Base-by-base conservation (phyloP, 805 yeast species). In the Wickerhamia fluorescens region DNA sequence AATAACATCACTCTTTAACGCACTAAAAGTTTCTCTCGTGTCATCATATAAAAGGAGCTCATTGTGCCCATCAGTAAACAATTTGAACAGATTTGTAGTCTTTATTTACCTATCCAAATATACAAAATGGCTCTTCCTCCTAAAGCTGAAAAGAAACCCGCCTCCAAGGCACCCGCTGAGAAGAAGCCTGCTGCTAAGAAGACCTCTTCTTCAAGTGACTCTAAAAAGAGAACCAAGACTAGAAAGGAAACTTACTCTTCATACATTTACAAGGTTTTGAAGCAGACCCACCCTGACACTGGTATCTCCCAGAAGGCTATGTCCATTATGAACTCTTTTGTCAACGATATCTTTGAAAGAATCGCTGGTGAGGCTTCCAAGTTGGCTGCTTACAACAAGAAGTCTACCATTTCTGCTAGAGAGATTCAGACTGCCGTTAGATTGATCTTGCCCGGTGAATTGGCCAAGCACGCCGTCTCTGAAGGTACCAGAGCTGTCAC, bases 401-500 rank as follows among this genome's bases (percentile, higher is more conserved):
- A 53, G 51, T 54, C 60, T 25, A 54, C 60, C 48, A 54, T 54
- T 33, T 54, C 60, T 24, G 58, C 60, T 31, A 53, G 60, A 53
- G 60, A 54, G 37, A 54, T 54, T 43, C 60, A 54, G 38, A 54
- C 60, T 28, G 58, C 60, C 24, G 60, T 54, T 27, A 53, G 59
- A 51, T 53, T 54, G 51, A 54, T 54, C 50, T 53, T 54, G 49
- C 60, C 60, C 23, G 60, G 60, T 49, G 60, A 54, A 43, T 54
- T 54, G 48, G 60, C 60, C 30, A 54, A 54, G 56, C 60, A 54
- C 49, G 60, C 60, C 31, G 60, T 54, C 39, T 53, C 60, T 26
- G 60, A 54, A 43, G 60, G 60, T 49, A 54, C 60, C 36, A 54
- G 60, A 53, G 58, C 60, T 44, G 59, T 54, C 35, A 54, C 60